Evolutionary conservation across 345 rosid genomes (phyloP), one percentile per base, ranked within the genome.

Genomic region (Raphanus sativus): DNA sequence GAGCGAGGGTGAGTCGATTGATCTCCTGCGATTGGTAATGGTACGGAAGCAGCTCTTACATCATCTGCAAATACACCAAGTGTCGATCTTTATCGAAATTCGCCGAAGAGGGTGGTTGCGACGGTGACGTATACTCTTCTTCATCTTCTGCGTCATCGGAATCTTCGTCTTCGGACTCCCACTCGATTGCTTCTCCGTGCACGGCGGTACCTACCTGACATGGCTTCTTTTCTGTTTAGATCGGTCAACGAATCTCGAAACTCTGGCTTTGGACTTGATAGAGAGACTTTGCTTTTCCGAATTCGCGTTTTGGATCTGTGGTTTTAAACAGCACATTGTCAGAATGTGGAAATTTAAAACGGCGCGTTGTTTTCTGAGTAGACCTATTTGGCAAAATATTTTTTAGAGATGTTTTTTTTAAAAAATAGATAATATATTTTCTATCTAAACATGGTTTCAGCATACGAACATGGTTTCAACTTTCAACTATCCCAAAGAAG

Each of bases 1-100:
- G 86, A 56, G 96, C 94, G 54, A 95, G 96, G 4, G 98, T 89
- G 65, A 95, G 86, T 61, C 83, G 97, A 77, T 89, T 92, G 89
- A 87, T 87, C 90, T 95, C 99, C 82, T 91, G 97, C 0, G 87
- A 70, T 83, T 95, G 97, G 45, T 88, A 89, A 50, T 87, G 81
- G 56, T 70, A n/a, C 0, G 98, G 94, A 63, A 95, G 68, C 86
- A 89, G 29, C 76, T 85, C 81, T 80, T 89, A 91, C 97, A 91
- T 88, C 99, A 89, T 89, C 87, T 81, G 69, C 61, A 89, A 62
- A 85, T 52, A 95, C 33, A 78, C 28, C 77, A 87, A 84, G 85
- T 92, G 99, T 42, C 80, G 78, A 24, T 87, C 94, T 69, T 80
- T 81, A 29, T 87, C 87, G 74, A 94, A 87, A 72, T 52, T 63